Evolutionary conservation across 257 asterid genomes (phyloP).

Genomic region (Solanum gandarillasii): DNA sequence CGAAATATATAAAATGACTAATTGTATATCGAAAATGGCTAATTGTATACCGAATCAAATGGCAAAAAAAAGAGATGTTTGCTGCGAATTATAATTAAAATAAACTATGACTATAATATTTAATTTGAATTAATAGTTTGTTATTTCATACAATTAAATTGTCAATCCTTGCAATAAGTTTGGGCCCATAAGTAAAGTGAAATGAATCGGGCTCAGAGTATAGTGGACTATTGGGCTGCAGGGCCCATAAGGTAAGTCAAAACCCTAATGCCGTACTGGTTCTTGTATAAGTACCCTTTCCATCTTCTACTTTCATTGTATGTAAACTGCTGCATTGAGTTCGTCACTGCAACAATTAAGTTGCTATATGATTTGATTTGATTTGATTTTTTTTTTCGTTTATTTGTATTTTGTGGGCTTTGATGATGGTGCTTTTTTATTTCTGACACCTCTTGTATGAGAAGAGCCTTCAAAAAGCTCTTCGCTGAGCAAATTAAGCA

Average conservation of each 20-base stretch:
- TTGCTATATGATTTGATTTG: neutral
- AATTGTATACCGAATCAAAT: no score
- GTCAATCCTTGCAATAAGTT: neutral
- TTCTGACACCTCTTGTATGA: constrained; percentile 98
- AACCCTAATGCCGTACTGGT: neutral
- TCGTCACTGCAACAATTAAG: neutral
- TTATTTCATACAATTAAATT: no score
- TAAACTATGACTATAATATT: no score
- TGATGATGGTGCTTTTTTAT: constrained; percentile 44
- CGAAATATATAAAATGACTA: no score
- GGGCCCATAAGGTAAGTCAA: neutral
- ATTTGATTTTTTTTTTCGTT: neutral
- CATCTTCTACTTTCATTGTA: neutral
- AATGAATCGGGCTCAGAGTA: neutral
- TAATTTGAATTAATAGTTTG: no score
- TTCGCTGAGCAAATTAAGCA: constrained; percentile 78
- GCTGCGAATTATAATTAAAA: no score
- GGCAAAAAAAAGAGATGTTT: no score
- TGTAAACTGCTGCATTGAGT: neutral
- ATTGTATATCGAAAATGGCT: no score
- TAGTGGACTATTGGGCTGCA: neutral
- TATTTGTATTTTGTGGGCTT: neutral
- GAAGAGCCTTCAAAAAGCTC: constrained; percentile 31
- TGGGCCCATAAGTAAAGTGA: neutral
- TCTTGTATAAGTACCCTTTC: neutral